Percentiles rank a stretch among this genome's conserved stretches.
Evolutionary conservation across 1,284 basidiomycete species (phyloP).

Genomic region (Mycosarcoma mackinlayi): DNA sequence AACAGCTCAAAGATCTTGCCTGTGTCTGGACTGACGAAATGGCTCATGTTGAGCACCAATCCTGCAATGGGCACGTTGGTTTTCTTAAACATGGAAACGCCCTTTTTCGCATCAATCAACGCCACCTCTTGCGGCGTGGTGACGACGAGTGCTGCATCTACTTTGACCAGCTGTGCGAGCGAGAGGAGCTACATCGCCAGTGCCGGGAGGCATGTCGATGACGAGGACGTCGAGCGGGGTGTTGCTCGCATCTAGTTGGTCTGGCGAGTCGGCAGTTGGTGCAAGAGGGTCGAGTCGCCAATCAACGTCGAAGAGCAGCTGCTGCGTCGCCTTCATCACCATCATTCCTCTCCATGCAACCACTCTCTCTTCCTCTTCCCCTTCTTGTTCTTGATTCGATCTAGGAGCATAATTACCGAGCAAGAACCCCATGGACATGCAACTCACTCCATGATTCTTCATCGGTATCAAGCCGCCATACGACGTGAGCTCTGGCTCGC

Average conservation of each 20-base stretch:
- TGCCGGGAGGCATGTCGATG: conserved; percentile 96
- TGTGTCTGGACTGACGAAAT: conserved; percentile 86
- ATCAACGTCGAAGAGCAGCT: conserved; percentile 95
- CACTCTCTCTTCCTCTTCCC: conserved; percentile 23
- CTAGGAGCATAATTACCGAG: conserved; percentile 51
- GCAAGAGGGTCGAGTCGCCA: conserved; percentile 73
- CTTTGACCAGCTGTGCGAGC: conserved; percentile 83
- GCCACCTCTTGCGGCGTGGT: conserved; percentile 97
- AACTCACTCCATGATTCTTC: conserved; percentile 87
- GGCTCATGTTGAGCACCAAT: conserved; percentile 88
- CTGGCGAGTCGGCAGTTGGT: conserved; percentile 4
- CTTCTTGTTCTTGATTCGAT: not conserved
- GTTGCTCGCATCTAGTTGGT: conserved; percentile 11
- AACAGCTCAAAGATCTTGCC: conserved; percentile 80
- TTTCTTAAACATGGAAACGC: conserved; percentile 92
- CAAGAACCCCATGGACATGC: conserved; percentile 95
- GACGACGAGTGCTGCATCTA: conserved; percentile 71
- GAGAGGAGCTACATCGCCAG: conserved; percentile 94
- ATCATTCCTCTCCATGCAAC: conserved; percentile 97
- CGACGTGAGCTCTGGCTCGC: conserved; percentile 81
- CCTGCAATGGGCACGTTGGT: conserved; percentile 88
- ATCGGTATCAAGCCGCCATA: conserved; percentile 80
- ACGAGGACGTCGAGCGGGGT: conserved; percentile 81
- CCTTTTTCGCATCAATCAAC: conserved; percentile 89
- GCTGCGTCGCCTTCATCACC: conserved; percentile 98